phyloP scores from a whole-genome alignment of 2,329 filamentous ascomycete genomes.

The Cytospora schulzeri region DNA sequence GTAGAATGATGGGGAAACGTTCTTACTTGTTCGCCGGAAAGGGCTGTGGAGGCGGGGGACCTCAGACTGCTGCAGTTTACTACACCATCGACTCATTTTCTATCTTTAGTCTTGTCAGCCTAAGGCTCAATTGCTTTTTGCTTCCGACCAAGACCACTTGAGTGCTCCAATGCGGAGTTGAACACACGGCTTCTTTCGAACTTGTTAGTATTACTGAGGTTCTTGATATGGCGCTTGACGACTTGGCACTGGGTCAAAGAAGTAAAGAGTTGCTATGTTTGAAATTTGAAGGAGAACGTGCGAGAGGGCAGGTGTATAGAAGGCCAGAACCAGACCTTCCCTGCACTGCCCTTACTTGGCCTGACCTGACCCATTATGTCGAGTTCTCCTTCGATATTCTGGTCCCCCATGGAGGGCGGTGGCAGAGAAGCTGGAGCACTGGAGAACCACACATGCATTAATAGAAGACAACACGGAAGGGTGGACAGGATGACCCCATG shows the following conservation, averaged over 20 bases:
- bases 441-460: too few relatives aligned
- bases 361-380: too few relatives aligned
- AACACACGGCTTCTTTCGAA: background rate
- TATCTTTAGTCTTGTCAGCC: background rate
- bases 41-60: too few relatives aligned
- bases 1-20: background rate
- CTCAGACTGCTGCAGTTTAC: too few relatives aligned
- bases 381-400: too few relatives aligned
- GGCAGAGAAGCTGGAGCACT: background rate
- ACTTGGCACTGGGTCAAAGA: background rate
- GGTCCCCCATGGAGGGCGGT: too few relatives aligned
- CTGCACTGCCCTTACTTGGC: too few relatives aligned
- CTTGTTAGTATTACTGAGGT: background rate
- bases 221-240: background rate
- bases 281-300: background rate
- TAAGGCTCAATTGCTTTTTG: background rate
- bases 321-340: too few relatives aligned
- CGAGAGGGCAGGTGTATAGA: background rate
- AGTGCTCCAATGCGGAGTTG: background rate
- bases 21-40: background rate
- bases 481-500: too few relatives aligned
- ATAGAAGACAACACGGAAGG: too few relatives aligned
- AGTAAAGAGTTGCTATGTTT: background rate
- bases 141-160: background rate
- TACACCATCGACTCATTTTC: too few relatives aligned